Conservation (phyloP, 441 rosid species). For the Syzygium syzygioides region DNA sequence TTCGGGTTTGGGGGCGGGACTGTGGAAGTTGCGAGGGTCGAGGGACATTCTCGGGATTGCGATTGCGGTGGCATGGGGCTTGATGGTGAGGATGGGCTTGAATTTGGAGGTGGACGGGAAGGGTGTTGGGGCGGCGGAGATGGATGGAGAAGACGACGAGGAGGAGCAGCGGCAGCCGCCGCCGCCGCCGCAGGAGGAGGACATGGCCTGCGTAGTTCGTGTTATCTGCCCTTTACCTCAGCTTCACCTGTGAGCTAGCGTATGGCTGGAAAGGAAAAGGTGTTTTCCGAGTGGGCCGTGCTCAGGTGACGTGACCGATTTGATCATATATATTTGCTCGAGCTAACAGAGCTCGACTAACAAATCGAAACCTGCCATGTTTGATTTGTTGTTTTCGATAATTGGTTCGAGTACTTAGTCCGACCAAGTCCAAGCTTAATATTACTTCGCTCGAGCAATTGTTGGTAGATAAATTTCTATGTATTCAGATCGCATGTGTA, state of each 20-base stretch:
- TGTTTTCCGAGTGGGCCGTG: background rate
- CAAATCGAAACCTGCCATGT: background rate
- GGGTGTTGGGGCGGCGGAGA: background rate
- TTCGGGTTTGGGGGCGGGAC: background rate
- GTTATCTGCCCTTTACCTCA: background rate
- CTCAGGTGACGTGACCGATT: background rate
- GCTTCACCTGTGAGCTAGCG: background rate
- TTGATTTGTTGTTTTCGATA: accelerated
- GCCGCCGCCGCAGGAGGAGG: background rate
- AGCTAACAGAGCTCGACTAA: background rate
- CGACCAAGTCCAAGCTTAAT: background rate
- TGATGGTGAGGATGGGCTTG: background rate
- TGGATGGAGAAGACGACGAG: background rate
- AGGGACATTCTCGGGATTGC: conserved; percentile 37
- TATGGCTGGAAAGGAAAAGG: background rate
- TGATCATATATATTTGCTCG: background rate
- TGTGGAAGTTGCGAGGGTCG: background rate
- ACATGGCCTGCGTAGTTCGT: background rate
- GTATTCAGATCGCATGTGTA: accelerated
- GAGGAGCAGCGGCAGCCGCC: background rate
- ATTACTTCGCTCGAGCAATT: background rate
- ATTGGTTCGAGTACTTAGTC: background rate
- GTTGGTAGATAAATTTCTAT: background rate
- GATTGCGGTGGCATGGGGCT: background rate
- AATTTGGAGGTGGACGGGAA: background rate